Evolutionary conservation across 352 stramenopile genomes (phyloP), one percentile per base, ranked within the genome.

Genomic region (Phytophthora palmivora): DNA sequence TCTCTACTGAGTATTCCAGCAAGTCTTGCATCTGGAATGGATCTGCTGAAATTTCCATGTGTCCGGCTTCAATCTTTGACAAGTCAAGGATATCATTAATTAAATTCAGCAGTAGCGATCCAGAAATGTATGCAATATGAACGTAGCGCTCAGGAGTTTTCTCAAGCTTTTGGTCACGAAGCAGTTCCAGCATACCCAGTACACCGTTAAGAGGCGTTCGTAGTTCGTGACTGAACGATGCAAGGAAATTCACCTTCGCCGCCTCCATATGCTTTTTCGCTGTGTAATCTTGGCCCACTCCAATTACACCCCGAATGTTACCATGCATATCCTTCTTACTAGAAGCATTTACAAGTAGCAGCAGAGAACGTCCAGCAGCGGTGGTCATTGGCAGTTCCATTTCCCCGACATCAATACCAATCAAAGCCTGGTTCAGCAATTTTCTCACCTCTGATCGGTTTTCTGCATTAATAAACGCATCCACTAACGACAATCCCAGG

Each of bases 11-110:
- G 53, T 92, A 88, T 36, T 96, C 85, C 15, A 89, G 49, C 45
- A 83, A 28, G 21, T 89, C 84, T 51, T 88, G 53, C 74, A 96
- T 79, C 61, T 94, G 70, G 59, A 86, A 84, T 52, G 78, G 86
- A 71, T 96, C 81, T 45, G 79, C 72, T 57, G 80, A 84, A 61
- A 95, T 82, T 60, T 92, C 78, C 74, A 88, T 80, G 67, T 91
- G 93, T 0, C 90, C 90, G 16, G 94, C 91, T 78, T 98, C 92
- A 73, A 97, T 97, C 64, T 94, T 94, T 4, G 89, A 95, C 39
- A 95, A 72, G 66, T 96, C 87, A 14, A 96, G 76, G 49, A 96
- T 96, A 54, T 96, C 87, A 67, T 96, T 91, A 60, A 91, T 91
- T 16, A 91, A 37, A 59, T 88, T 91, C 15, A 91, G 67, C 42